phyloP scores from a whole-genome alignment of 2,329 filamentous ascomycete species.

The Cladorrhinum sp. region DNA sequence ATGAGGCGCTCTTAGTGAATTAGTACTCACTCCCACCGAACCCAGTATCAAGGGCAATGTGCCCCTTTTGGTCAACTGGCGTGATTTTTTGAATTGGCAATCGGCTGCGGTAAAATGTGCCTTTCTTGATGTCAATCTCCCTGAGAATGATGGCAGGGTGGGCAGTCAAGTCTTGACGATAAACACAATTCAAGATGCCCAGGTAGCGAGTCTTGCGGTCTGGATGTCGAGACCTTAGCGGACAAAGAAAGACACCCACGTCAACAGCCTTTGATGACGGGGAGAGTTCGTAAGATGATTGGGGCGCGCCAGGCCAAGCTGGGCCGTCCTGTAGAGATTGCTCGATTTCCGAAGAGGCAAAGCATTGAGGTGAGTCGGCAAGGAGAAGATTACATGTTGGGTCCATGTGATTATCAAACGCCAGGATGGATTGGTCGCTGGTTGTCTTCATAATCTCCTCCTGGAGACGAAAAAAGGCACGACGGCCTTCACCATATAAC shows the following conservation, averaged over 20 bases:
- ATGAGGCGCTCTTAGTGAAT: neutral
- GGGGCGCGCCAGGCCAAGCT: neutral
- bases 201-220: neutral
- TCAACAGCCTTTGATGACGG: constrained; percentile 4
- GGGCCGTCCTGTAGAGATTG: neutral
- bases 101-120: neutral
- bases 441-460: constrained; percentile 5
- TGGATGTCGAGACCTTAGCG: neutral
- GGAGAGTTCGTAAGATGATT: neutral
- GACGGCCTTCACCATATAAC: constrained; percentile 3
- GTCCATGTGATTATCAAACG: neutral
- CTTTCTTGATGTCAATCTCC: neutral
- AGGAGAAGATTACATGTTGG: neutral
- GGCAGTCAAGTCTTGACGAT: neutral
- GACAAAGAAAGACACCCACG: neutral
- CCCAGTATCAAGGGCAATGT: neutral
- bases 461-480: neutral
- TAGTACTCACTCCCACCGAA: neutral
- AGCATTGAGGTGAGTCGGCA: constrained; percentile 3
- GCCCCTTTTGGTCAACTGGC: neutral
- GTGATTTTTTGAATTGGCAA: neutral
- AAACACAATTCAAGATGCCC: neutral
- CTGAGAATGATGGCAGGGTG: constrained; percentile 3
- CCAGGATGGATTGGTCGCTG: constrained; percentile 4
- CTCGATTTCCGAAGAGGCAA: constrained; percentile 2